These are phyloP conservation scores for Cadophora sp. DNA, from an alignment of 2,329 filamentous ascomycete species.

Conservation along the genomic window DNA sequence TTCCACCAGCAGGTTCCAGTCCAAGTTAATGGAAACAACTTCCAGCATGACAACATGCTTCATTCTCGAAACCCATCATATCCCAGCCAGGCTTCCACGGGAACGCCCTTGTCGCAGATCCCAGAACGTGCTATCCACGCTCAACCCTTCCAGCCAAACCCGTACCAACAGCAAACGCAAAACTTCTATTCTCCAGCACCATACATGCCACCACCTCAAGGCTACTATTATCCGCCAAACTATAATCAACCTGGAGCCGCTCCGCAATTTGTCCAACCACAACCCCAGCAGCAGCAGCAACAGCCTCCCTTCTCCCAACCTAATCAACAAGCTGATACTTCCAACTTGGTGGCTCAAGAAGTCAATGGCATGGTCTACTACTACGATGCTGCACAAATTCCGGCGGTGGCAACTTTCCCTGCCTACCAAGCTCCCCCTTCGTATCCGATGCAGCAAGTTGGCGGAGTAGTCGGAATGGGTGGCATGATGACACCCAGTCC, in stretches of 20 bases:
- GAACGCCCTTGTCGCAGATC: slow-evolving; percentile 88
- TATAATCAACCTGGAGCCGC: slow-evolving; percentile 49
- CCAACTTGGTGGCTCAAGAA: slow-evolving; percentile 77
- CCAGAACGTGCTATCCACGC: slow-evolving; percentile 92
- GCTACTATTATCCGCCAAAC: slow-evolving; percentile 72
- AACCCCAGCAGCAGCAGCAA: slow-evolving; percentile 44
- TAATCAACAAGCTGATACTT: slow-evolving; percentile 44
- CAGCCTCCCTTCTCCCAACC: slow-evolving; percentile 35
- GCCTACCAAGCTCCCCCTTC: slow-evolving; percentile 57
- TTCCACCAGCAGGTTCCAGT: slow-evolving; percentile 95
- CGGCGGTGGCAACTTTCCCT: slow-evolving; percentile 49
- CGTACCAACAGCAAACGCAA: slow-evolving; percentile 60
- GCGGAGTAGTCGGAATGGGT: slow-evolving; percentile 71
- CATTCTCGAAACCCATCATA: slow-evolving; percentile 75
- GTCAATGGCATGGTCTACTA: slow-evolving; percentile 97
- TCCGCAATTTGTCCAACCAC: slow-evolving; percentile 40
- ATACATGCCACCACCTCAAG: slow-evolving; percentile 63
- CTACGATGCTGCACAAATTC: slow-evolving; percentile 79
- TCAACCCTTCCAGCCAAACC: slow-evolving; percentile 83
- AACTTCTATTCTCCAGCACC: slow-evolving; percentile 59
- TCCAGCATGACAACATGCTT: slow-evolving; percentile 56
- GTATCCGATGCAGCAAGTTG: slow-evolving; percentile 60
- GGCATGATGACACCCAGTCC: slow-evolving; percentile 78
- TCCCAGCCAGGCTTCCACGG: slow-evolving; percentile 72
- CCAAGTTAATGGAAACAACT: slow-evolving; percentile 67